Percentiles rank a stretch among this genome's conserved stretches.
phyloP scores from a whole-genome alignment of 805 yeast species.

The Candida piceae region DNA sequence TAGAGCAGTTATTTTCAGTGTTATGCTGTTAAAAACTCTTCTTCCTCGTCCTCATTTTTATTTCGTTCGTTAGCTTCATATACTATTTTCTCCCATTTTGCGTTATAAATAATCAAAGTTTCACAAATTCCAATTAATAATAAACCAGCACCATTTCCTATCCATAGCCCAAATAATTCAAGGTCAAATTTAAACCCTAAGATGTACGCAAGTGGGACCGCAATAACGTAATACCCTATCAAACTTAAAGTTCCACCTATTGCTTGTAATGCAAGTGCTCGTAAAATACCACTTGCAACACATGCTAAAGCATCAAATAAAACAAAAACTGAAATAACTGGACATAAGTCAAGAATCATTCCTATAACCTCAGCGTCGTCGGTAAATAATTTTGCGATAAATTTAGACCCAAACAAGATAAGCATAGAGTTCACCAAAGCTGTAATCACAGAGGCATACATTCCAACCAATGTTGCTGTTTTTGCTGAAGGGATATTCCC shows the following conservation, averaged over 20 bases:
- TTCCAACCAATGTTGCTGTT: slow-evolving; percentile 39
- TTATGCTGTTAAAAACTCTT: too few relatives aligned
- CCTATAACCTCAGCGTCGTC: slow-evolving; percentile 52
- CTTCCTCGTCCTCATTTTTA: slow-evolving; percentile 1
- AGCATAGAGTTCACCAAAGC: slow-evolving; percentile 38
- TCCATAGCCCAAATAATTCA: slow-evolving; percentile 65
- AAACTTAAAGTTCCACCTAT: slow-evolving; percentile 69
- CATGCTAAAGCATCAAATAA: slow-evolving; percentile 67
- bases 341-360: slow-evolving; percentile 51
- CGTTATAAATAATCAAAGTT: slow-evolving; percentile 38
- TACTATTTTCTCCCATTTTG: slow-evolving; percentile 50
- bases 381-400: slow-evolving; percentile 57
- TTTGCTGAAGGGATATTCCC: slow-evolving; percentile 28
- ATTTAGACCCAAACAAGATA: slow-evolving; percentile 40
- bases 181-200: slow-evolving; percentile 47
- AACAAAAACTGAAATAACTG: slow-evolving; percentile 61
- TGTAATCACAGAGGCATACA: slow-evolving; percentile 30
- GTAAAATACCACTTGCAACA: slow-evolving; percentile 64
- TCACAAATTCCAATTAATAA: slow-evolving; percentile 47
- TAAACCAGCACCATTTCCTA: slow-evolving; percentile 66
- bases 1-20: too few relatives aligned
- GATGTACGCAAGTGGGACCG: slow-evolving; percentile 59
- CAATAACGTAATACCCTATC: slow-evolving; percentile 64
- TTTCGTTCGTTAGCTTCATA: slow-evolving; percentile 23
- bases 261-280: slow-evolving; percentile 74